Conservation (phyloP, 139 green algal genomes). For the Tetratostichococcus sp. region DNA sequence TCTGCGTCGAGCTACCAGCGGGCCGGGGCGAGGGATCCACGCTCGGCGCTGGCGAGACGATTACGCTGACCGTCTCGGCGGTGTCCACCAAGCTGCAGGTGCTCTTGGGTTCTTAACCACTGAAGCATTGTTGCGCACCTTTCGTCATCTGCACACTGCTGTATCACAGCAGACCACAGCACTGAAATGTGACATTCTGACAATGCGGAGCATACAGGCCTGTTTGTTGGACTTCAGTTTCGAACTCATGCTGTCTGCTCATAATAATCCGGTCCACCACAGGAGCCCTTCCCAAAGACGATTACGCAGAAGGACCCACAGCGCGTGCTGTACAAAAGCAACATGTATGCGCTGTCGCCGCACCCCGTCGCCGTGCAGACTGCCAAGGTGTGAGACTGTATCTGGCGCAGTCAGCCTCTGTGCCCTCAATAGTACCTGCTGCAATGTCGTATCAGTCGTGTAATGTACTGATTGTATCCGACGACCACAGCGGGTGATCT, state of each 20-base stretch:
- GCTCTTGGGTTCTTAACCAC: too few relatives aligned
- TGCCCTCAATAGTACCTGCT: neutral
- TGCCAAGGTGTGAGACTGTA: constrained; percentile 32
- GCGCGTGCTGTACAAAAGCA: constrained; percentile 60
- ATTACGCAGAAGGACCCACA: constrained; percentile 68
- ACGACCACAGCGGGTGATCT: too few relatives aligned
- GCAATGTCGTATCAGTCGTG: too few relatives aligned
- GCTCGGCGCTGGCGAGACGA: constrained; percentile 17
- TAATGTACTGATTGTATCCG: too few relatives aligned
- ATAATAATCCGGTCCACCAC: too few relatives aligned
- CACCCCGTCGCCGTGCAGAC: constrained; percentile 58
- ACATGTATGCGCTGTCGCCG: constrained; percentile 49
- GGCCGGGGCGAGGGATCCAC: constrained; percentile 6
- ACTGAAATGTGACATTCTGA: neutral
- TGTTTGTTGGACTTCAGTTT: too few relatives aligned
- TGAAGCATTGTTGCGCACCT: too few relatives aligned
- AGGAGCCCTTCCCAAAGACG: constrained; percentile 52
- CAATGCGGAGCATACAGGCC: too few relatives aligned
- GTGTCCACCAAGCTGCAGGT: constrained; percentile 37
- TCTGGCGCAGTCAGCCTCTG: neutral
- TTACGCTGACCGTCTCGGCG: constrained; percentile 6
- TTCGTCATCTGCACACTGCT: neutral
- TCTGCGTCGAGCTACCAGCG: constrained; percentile 39
- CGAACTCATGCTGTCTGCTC: too few relatives aligned
- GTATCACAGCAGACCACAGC: neutral